Conservation (phyloP, 495 filamentous ascomycete species). For the Oidiodendron maius region DNA sequence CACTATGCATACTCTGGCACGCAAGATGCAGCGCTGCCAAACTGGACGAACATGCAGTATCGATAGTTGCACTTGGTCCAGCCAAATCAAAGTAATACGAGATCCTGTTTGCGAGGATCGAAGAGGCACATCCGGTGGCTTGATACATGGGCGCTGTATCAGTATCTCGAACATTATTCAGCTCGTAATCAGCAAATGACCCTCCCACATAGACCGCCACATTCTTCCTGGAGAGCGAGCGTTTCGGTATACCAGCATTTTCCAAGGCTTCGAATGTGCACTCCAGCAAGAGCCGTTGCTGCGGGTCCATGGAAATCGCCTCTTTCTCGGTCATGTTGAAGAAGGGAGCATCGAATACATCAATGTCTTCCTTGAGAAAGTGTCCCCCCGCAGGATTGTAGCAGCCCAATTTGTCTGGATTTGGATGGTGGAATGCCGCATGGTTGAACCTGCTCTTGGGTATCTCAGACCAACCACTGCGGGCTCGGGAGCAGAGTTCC, state of each 20-base stretch:
- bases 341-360: constrained; percentile 51
- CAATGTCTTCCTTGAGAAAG: constrained; percentile 44
- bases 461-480: constrained; percentile 32
- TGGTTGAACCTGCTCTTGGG: constrained; percentile 40
- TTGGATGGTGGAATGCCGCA: constrained; percentile 39
- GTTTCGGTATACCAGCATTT: constrained; percentile 37
- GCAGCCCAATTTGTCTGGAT: constrained; percentile 30
- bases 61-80: constrained; percentile 64
- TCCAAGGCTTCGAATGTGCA: constrained; percentile 52
- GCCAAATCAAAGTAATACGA: constrained; percentile 51
- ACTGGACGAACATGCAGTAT: constrained; percentile 86
- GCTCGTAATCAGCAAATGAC: constrained; percentile 30
- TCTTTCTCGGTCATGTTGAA: constrained; percentile 55
- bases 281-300: constrained; percentile 49
- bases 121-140: constrained; percentile 37
- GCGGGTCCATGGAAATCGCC: constrained; percentile 48
- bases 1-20: constrained; percentile 69
- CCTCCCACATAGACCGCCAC: constrained; percentile 25
- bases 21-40: constrained; percentile 58
- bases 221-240: constrained; percentile 22
- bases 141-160: constrained; percentile 31
- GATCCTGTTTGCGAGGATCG: constrained; percentile 59
- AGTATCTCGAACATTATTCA: constrained; percentile 27
- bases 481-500: constrained; percentile 44
- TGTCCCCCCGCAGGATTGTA: constrained; percentile 33